Conservation (phyloP, 371 early-diverging fungal genomes). For the Mucor irregularis region DNA sequence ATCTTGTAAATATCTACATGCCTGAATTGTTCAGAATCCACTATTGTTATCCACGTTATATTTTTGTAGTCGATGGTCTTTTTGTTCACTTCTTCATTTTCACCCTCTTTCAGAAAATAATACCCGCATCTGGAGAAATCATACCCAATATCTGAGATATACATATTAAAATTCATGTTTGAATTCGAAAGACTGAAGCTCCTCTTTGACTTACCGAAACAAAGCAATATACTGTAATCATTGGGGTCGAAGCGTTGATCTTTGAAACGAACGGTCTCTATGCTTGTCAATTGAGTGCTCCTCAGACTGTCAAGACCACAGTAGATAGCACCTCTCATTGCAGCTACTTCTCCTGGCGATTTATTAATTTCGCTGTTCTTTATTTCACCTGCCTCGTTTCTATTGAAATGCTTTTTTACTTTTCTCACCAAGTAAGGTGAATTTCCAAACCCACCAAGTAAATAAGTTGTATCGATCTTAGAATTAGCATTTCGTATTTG, state of each 20-base stretch:
- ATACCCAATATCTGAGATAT: slow-evolving; percentile 10
- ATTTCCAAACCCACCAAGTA: slow-evolving; percentile 17
- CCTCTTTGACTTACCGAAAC: slow-evolving; percentile 2
- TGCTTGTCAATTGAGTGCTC: neutral
- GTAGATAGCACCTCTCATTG: slow-evolving; percentile 8
- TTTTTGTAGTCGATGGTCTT: too few relatives aligned
- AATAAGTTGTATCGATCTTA: slow-evolving; percentile 3
- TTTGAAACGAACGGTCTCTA: neutral
- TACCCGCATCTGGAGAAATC: slow-evolving; percentile 5
- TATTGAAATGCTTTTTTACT: neutral
- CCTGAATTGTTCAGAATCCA: too few relatives aligned
- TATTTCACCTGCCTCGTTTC: neutral
- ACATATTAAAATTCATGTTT: neutral
- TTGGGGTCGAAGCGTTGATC: neutral
- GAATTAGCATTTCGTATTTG: slow-evolving; percentile 9
- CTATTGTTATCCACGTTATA: too few relatives aligned
- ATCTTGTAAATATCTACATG: too few relatives aligned
- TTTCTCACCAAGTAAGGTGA: slow-evolving; percentile 5
- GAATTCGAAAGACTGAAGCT: too few relatives aligned
- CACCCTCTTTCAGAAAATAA: neutral
- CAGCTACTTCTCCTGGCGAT: slow-evolving; percentile 1
- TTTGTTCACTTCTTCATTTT: neutral
- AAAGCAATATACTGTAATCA: neutral
- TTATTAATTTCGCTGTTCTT: neutral
- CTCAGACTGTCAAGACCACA: slow-evolving; percentile 5